phyloP scores from a whole-genome alignment of 495 filamentous ascomycete genomes.

The Paragyromitra xinjiangensis region DNA sequence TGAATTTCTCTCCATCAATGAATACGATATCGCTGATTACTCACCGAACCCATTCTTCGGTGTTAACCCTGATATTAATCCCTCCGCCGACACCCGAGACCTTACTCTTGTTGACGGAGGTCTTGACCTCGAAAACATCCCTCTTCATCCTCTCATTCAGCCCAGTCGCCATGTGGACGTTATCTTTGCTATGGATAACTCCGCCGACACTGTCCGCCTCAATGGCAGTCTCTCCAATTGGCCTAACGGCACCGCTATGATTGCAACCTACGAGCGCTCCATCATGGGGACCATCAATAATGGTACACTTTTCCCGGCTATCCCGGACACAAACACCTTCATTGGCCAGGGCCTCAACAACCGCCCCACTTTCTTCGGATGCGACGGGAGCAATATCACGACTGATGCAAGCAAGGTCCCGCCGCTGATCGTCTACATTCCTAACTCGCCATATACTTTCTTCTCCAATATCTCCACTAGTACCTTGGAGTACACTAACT shows the following conservation, averaged over 20 bases:
- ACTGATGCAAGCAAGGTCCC: constrained; percentile 57
- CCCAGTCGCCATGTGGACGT: constrained; percentile 81
- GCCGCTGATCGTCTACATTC: constrained; percentile 88
- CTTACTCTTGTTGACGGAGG: constrained; percentile 89
- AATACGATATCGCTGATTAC: constrained; percentile 84
- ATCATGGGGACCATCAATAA: constrained; percentile 70
- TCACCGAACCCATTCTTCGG: constrained; percentile 84
- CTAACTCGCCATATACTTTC: constrained; percentile 81
- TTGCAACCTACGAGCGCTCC: constrained; percentile 83
- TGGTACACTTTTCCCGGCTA: constrained; percentile 81
- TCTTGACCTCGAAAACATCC: constrained; percentile 86
- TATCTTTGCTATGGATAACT: constrained; percentile 89
- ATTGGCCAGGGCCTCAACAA: constrained; percentile 85
- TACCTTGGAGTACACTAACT: constrained; percentile 67
- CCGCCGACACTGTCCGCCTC: constrained; percentile 72
- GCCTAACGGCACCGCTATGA: constrained; percentile 86
- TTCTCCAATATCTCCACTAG: constrained; percentile 80
- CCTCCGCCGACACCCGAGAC: constrained; percentile 63
- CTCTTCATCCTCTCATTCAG: constrained; percentile 85
- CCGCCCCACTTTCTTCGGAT: constrained; percentile 92
- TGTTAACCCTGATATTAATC: constrained; percentile 73
- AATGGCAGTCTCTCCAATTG: constrained; percentile 64
- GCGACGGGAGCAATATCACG: constrained; percentile 74
- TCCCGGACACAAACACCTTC: constrained; percentile 87
- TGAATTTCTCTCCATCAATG: constrained; percentile 37